Conservation (phyloP, 2,329 filamentous ascomycete species). For the Botrytis porri region DNA sequence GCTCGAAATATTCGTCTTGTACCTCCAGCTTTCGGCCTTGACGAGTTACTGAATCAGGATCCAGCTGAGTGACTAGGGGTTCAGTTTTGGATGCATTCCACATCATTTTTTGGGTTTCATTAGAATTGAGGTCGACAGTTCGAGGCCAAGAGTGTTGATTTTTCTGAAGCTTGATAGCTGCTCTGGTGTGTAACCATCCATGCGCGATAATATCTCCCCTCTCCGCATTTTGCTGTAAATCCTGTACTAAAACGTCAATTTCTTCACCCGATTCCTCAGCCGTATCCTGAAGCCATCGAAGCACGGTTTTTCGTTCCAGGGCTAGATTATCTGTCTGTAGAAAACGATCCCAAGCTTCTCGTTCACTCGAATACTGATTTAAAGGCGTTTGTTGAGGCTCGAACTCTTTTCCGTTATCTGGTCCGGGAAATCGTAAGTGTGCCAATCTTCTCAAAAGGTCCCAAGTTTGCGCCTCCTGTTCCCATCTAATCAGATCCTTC, state of each 20-base stretch:
- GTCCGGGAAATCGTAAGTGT: constrained; percentile 58
- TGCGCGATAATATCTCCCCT: constrained; percentile 78
- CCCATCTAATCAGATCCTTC: constrained; percentile 60
- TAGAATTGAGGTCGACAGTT: constrained; percentile 60
- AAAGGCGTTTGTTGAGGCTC: constrained; percentile 32
- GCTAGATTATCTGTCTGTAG: constrained; percentile 69
- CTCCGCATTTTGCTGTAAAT: constrained; percentile 73
- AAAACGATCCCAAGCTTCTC: constrained; percentile 70
- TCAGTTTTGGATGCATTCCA: constrained; percentile 57
- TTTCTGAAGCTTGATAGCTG: constrained; percentile 87
- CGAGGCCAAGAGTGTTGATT: constrained; percentile 66
- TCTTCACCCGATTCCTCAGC: constrained; percentile 65
- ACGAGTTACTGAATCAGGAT: constrained; percentile 83
- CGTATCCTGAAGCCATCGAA: constrained; percentile 83
- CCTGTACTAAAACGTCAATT: constrained; percentile 71
- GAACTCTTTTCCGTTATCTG: constrained; percentile 32
- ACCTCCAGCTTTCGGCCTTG: constrained; percentile 74
- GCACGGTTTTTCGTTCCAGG: constrained; percentile 72
- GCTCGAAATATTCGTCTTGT: constrained; percentile 84
- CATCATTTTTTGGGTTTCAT: constrained; percentile 54
- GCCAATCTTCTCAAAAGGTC: constrained; percentile 67
- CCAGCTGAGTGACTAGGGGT: constrained; percentile 77
- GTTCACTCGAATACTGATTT: constrained; percentile 56
- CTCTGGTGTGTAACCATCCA: constrained; percentile 89
- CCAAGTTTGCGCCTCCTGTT: constrained; percentile 89